Conservation (phyloP, 2,329 filamentous ascomycete genomes). For the Fusarium secorum region DNA sequence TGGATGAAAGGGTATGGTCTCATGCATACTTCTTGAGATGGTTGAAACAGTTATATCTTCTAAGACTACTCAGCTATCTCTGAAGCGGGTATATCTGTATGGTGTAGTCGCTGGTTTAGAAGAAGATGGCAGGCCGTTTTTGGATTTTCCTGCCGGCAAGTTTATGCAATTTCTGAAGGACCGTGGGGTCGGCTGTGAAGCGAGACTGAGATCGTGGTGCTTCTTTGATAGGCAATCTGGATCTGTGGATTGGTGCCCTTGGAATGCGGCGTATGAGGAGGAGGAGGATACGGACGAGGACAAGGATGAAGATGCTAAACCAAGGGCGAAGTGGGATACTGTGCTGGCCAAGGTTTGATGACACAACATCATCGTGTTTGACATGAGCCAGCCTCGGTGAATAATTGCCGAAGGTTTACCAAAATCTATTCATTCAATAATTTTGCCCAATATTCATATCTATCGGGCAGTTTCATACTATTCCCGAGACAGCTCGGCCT, state of each 20-base stretch:
- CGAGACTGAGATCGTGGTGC: constrained; percentile 20
- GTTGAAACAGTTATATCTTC: background rate
- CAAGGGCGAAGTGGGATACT: background rate
- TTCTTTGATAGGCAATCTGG: background rate
- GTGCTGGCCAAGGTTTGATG: background rate
- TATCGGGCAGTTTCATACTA: background rate
- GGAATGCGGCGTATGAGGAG: background rate
- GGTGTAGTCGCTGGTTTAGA: background rate
- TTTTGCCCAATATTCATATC: too few species aligned
- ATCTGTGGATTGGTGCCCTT: background rate
- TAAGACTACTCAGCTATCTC: rapidly evolving
- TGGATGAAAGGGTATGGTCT: rapidly evolving
- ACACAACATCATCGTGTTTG: too few species aligned
- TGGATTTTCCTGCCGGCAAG: background rate
- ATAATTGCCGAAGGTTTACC: too few species aligned
- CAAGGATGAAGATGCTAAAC: background rate
- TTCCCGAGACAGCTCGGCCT: background rate
- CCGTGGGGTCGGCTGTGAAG: background rate
- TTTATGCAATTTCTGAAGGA: background rate
- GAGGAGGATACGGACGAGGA: background rate
- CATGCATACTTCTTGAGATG: background rate
- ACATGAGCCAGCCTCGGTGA: too few species aligned
- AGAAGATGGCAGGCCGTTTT: rapidly evolving
- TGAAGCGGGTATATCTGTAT: constrained; percentile 9
- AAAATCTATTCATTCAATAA: too few species aligned